A percentile compares a stretch with the other conserved stretches of the same genome.
These are phyloP conservation scores for Bullera alba DNA, from an alignment of 768 basidiomycete genomes.

Conservation along the genomic window DNA sequence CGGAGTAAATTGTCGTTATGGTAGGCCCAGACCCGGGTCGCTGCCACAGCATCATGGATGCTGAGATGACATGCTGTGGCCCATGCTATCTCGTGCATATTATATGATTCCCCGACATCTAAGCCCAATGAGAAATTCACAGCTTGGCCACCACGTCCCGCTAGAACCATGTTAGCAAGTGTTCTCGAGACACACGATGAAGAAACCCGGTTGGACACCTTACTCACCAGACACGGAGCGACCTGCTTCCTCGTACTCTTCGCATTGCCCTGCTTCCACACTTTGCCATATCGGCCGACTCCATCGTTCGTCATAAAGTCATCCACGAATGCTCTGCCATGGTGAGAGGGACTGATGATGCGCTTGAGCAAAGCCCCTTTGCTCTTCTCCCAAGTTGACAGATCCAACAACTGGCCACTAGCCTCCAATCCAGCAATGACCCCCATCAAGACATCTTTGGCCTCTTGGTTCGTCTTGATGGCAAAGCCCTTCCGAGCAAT, in stretches of 20 bases:
- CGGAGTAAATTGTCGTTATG: not conserved
- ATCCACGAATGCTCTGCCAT: too few relatives aligned
- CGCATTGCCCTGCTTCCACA: constrained; percentile 48
- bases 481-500: constrained; percentile 52
- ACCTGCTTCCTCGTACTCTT: constrained; percentile 48
- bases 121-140: not conserved
- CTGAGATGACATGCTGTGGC: too few relatives aligned
- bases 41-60: too few relatives aligned
- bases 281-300: constrained; percentile 24
- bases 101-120: too few relatives aligned
- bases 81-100: too few relatives aligned
- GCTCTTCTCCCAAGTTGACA: constrained; percentile 48
- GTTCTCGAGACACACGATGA: not conserved
- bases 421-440: constrained; percentile 60
- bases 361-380: not conserved
- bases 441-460: constrained; percentile 48
- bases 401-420: constrained; percentile 50
- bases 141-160: constrained; percentile 28
- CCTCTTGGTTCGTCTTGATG: constrained; percentile 10
- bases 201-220: not conserved
- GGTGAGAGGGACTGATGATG: constrained; percentile 3
- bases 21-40: too few relatives aligned
- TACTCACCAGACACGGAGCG: constrained; percentile 44
- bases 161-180: too few relatives aligned
- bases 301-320: constrained; percentile 15